A percentile compares a stretch with the other conserved stretches of the same genome.
These are phyloP conservation scores for Candida orba DNA, from an alignment of 805 yeast genomes.

Conservation along the genomic window DNA sequence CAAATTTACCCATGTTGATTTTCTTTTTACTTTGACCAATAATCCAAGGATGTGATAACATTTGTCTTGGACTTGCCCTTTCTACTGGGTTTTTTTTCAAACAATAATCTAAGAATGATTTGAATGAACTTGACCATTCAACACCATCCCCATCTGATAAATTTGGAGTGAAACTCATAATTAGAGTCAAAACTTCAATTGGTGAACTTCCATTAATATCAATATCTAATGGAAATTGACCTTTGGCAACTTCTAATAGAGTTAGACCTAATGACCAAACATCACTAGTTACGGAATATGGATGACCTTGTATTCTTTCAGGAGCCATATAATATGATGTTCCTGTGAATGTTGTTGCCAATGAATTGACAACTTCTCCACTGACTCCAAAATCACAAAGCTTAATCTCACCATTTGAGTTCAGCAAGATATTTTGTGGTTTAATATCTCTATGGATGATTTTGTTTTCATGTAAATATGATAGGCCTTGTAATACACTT, in stretches of 20 bases:
- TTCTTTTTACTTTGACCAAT: conserved; percentile 61
- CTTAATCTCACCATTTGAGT: conserved; percentile 73
- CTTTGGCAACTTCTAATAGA: conserved; percentile 85
- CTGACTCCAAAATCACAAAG: conserved; percentile 97
- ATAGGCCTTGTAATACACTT: conserved; percentile 74
- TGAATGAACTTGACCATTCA: conserved; percentile 75
- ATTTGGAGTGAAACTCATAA: conserved; percentile 75
- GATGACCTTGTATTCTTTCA: conserved; percentile 91
- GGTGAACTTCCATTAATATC: conserved; percentile 51
- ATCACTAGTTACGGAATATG: conserved; percentile 91
- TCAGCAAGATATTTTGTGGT: conserved; percentile 86
- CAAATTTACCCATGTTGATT: conserved; percentile 84
- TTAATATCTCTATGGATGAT: conserved; percentile 95
- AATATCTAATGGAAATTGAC: conserved; percentile 69
- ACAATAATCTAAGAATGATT: conserved; percentile 75
- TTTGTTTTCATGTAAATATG: conserved; percentile 79
- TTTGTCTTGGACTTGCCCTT: conserved; percentile 89
- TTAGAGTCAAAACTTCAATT: conserved; percentile 75
- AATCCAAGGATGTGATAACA: conserved; percentile 93
- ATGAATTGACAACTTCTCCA: conserved; percentile 91
- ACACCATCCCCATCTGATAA: conserved; percentile 73
- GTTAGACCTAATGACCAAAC: conserved; percentile 96
- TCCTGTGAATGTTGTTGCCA: conserved; percentile 95
- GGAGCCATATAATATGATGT: conserved; percentile 99
- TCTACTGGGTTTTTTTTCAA: conserved; percentile 70